Percentiles rank a stretch among this genome's conserved stretches.
Conservation (phyloP, 306 rosid species). For the Crataegus laevigata region DNA sequence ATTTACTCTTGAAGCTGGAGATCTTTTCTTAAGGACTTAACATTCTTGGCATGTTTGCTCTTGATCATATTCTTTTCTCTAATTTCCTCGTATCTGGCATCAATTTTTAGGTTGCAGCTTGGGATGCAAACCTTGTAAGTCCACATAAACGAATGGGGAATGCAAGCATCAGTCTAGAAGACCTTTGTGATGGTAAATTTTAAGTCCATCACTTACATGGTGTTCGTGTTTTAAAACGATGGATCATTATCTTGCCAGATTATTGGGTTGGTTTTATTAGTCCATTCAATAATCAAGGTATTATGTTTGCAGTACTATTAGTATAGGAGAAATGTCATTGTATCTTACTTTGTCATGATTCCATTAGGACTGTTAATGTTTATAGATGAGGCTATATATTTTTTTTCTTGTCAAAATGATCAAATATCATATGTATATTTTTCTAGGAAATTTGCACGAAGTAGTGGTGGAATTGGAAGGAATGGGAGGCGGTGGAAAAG, state of each 20-base stretch:
- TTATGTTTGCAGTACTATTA: background rate
- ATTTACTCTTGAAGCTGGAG: background rate
- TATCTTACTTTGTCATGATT: too few species aligned
- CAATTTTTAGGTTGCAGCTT: slow-evolving; percentile 72
- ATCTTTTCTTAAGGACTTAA: background rate
- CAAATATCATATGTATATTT: slow-evolving; percentile 19
- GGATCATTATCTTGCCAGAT: slow-evolving; percentile 12
- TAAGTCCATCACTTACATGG: slow-evolving; percentile 8
- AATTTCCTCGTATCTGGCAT: slow-evolving; percentile 22
- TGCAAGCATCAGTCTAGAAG: slow-evolving; percentile 56
- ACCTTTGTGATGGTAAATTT: slow-evolving; percentile 78
- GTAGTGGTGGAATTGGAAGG: slow-evolving; percentile 85
- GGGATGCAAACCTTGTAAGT: slow-evolving; percentile 97
- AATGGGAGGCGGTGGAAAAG: slow-evolving; percentile 94
- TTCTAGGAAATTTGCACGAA: slow-evolving; percentile 70
- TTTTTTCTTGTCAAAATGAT: background rate
- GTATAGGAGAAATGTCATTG: background rate
- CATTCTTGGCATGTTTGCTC: background rate
- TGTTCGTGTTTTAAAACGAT: slow-evolving; percentile 6
- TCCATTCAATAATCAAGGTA: background rate
- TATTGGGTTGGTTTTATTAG: slow-evolving; percentile 6
- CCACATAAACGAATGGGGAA: slow-evolving; percentile 99
- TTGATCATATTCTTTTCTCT: background rate
- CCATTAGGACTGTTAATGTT: background rate
- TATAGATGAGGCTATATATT: slow-evolving; percentile 7